phyloP scores from a whole-genome alignment of 768 basidiomycete genomes.

The Amanita inopinata region DNA sequence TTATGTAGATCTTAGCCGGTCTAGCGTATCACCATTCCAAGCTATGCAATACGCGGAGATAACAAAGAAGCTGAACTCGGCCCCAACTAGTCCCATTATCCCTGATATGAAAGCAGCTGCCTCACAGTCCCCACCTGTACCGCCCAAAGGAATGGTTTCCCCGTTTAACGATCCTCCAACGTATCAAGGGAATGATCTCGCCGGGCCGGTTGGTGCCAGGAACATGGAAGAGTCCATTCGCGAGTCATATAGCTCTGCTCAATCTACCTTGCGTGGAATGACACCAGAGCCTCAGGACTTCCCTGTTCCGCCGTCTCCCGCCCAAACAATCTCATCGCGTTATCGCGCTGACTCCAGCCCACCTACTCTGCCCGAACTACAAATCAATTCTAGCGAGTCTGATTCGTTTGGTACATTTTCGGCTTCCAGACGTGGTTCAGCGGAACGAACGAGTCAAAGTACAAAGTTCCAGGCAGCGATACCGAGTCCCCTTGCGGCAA shows the following conservation, averaged over 20 bases:
- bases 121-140: conserved; percentile 9
- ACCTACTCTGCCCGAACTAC: conserved; percentile 45
- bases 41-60: conserved; percentile 69
- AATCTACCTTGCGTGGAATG: not conserved
- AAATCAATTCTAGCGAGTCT: conserved; percentile 33
- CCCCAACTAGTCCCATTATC: conserved; percentile 25
- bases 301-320: conserved; percentile 29
- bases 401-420: too few relatives aligned
- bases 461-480: conserved; percentile 26
- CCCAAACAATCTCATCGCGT: conserved; percentile 20
- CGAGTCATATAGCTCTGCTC: not conserved
- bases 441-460: conserved; percentile 10
- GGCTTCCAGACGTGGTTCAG: too few relatives aligned
- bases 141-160: too few relatives aligned
- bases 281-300: conserved; percentile 24
- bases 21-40: conserved; percentile 68
- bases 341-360: conserved; percentile 40
- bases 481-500: conserved; percentile 32
- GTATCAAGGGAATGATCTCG: too few relatives aligned
- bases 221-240: conserved; percentile 2
- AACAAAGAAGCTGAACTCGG: conserved; percentile 40
- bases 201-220: too few relatives aligned
- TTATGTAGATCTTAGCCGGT: conserved; percentile 57
- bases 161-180: conserved; percentile 15
- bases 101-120: conserved; percentile 4